Conservation (phyloP, 495 filamentous ascomycete genomes). For the Letharia columbiana region DNA sequence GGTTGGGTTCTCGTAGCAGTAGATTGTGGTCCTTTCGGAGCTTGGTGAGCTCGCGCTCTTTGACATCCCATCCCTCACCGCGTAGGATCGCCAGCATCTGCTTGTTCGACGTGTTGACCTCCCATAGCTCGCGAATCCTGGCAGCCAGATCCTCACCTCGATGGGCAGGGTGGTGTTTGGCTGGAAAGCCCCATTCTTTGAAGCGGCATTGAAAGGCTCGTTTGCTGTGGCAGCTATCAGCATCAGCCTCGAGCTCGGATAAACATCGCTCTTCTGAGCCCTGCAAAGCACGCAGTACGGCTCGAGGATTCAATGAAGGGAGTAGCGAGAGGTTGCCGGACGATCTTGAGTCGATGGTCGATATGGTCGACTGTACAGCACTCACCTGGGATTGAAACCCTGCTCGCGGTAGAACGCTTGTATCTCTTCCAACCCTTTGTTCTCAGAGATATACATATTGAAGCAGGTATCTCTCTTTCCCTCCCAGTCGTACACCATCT, state of each 20-base stretch:
- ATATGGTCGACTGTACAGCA: slow-evolving; percentile 12
- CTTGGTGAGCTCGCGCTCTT: slow-evolving; percentile 56
- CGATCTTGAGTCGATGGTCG: slow-evolving; percentile 1
- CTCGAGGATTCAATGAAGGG: background rate
- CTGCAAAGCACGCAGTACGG: background rate
- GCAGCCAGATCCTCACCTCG: slow-evolving; percentile 56
- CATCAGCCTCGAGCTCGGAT: background rate
- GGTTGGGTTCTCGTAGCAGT: slow-evolving; percentile 52
- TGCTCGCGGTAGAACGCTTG: slow-evolving; percentile 55
- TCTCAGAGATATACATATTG: slow-evolving; percentile 65
- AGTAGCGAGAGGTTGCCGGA: slow-evolving; percentile 5
- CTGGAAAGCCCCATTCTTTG: slow-evolving; percentile 70
- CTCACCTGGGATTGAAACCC: slow-evolving; percentile 58
- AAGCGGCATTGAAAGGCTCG: slow-evolving; percentile 66
- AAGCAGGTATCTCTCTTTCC: slow-evolving; percentile 59
- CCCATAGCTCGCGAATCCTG: slow-evolving; percentile 68
- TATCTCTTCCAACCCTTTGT: slow-evolving; percentile 58
- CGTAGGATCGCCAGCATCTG: slow-evolving; percentile 65
- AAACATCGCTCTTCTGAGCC: background rate
- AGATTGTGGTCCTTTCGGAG: slow-evolving; percentile 58
- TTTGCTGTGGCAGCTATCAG: slow-evolving; percentile 41
- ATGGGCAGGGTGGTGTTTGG: slow-evolving; percentile 59
- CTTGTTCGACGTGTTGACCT: slow-evolving; percentile 55
- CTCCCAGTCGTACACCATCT: slow-evolving; percentile 71
- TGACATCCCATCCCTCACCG: slow-evolving; percentile 63